Conservation (phyloP, 1,284 basidiomycete genomes). For the Trichosporon sp. region DNA sequence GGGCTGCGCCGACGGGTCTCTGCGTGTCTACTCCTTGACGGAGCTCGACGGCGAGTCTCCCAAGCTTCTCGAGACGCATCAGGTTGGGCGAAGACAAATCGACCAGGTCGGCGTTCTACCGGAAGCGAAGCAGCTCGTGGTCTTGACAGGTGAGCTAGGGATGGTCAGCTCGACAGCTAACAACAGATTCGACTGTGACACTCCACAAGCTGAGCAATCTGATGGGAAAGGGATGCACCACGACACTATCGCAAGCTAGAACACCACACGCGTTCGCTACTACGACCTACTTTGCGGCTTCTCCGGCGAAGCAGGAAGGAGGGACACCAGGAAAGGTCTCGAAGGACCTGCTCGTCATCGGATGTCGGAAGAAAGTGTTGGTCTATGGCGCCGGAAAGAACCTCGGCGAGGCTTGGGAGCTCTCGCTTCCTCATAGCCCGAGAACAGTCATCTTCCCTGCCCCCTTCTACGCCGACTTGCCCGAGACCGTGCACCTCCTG, state of each 20-base stretch:
- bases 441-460: conserved; percentile 58
- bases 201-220: conserved; percentile 65
- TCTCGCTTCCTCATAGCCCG: conserved; percentile 79
- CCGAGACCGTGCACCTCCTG: conserved; percentile 61
- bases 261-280: conserved; percentile 78
- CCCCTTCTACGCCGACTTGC: conserved; percentile 46
- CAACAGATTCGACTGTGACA: conserved; percentile 53
- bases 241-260: conserved; percentile 71
- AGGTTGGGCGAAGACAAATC: conserved; percentile 70
- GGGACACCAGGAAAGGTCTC: conserved; percentile 65
- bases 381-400: conserved; percentile 60
- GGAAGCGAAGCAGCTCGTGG: conserved; percentile 76
- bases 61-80: conserved; percentile 60
- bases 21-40: conserved; percentile 58
- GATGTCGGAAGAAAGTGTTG: conserved; percentile 80
- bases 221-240: conserved; percentile 63
- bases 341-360: conserved; percentile 69
- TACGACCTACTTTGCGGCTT: conserved; percentile 33
- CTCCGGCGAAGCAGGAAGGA: neutral
- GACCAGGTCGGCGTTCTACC: conserved; percentile 84
- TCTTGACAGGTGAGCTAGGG: conserved; percentile 68
- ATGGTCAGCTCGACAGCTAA: conserved; percentile 22
- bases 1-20: conserved; percentile 70
- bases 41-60: conserved; percentile 38
- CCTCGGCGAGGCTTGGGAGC: conserved; percentile 59